phyloP scores from a whole-genome alignment of 257 asterid species.

The Lycium ferocissimum region DNA sequence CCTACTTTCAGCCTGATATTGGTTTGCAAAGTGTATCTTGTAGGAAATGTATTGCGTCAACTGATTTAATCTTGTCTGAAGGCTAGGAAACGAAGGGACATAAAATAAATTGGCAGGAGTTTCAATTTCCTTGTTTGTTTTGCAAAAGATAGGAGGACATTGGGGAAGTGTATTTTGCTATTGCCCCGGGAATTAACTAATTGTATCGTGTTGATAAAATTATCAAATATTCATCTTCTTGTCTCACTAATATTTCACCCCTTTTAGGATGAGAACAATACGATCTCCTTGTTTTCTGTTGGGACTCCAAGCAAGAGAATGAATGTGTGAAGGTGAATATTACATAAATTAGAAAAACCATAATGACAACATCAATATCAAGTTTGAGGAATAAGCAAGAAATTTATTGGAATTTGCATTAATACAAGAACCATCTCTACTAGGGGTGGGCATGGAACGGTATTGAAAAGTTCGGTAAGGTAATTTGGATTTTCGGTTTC shows the following conservation, averaged over 20 bases:
- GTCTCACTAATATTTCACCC: background rate
- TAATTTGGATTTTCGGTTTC: too few relatives aligned
- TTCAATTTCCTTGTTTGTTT: background rate
- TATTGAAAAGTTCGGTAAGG: too few relatives aligned
- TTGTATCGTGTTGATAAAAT: background rate
- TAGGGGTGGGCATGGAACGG: background rate
- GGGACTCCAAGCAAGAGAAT: background rate
- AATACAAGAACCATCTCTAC: slow-evolving; percentile 23
- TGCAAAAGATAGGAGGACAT: background rate
- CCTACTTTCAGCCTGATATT: background rate
- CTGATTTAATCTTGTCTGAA: background rate
- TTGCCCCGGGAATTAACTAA: background rate
- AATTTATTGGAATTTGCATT: slow-evolving; percentile 13
- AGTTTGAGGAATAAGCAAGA: background rate
- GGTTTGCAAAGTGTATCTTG: background rate
- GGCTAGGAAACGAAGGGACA: background rate
- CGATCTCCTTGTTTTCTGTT: background rate
- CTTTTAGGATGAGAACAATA: background rate
- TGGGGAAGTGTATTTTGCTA: background rate
- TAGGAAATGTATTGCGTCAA: background rate
- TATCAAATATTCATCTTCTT: background rate
- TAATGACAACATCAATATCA: background rate
- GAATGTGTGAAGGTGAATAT: background rate
- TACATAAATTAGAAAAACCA: background rate
- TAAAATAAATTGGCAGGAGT: background rate